Percentiles rank a stretch among this genome's conserved stretches.
These are phyloP conservation scores for Chlorella sp. DNA, from an alignment of 139 green algal species.

Conservation along the genomic window DNA sequence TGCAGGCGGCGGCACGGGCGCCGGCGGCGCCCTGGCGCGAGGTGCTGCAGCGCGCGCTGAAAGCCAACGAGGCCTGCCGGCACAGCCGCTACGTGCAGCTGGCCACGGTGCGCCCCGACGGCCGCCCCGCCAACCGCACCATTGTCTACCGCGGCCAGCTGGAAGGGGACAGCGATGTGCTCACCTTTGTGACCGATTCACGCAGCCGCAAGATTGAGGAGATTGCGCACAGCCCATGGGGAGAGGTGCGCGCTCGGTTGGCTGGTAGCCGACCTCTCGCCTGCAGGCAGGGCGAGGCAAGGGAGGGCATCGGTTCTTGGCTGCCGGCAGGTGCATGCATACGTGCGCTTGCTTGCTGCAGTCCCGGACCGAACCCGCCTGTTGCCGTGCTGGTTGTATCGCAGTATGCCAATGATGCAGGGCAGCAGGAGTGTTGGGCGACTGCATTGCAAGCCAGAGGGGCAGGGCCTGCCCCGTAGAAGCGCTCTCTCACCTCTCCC, in stretches of 20 bases:
- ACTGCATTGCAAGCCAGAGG: no score
- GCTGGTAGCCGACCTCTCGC: no score
- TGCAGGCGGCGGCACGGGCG: background rate
- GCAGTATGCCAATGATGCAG: no score
- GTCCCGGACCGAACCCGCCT: no score
- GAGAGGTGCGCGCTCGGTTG: slow-evolving; percentile 54
- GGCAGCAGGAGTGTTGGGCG: no score
- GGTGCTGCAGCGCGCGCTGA: slow-evolving; percentile 29
- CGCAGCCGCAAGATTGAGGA: slow-evolving; percentile 65
- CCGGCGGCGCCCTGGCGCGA: slow-evolving; percentile 32
- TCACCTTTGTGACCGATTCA: slow-evolving; percentile 81
- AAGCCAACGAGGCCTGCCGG: slow-evolving; percentile 18
- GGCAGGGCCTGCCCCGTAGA: no score
- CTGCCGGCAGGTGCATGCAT: no score
- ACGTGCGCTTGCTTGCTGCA: no score
- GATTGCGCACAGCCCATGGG: slow-evolving; percentile 54
- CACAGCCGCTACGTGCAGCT: slow-evolving; percentile 77
- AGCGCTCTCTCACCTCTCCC: no score
- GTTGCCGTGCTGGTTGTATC: no score
- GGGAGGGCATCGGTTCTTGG: no score
- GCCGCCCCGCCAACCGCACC: slow-evolving; percentile 77
- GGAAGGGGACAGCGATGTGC: slow-evolving; percentile 48
- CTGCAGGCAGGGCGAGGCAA: no score
- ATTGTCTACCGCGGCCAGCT: slow-evolving; percentile 83
- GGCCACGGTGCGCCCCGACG: slow-evolving; percentile 75